These are phyloP conservation scores for Neurospora sp. DNA, from an alignment of 495 filamentous ascomycete genomes.

Conservation along the genomic window DNA sequence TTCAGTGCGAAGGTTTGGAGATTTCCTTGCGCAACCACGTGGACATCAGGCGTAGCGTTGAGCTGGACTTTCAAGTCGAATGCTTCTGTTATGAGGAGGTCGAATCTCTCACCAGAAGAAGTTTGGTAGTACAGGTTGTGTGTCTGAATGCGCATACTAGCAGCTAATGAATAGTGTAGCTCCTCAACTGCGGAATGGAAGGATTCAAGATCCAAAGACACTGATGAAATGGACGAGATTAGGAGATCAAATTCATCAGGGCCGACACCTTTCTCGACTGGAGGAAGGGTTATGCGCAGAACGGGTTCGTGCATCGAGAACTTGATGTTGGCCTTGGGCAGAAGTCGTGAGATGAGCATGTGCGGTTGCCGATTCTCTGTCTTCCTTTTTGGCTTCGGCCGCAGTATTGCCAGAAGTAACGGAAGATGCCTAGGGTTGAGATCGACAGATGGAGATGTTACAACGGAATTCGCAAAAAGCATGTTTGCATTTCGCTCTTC, in stretches of 20 bases:
- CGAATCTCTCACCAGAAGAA: constrained; percentile 64
- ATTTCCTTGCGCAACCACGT: constrained; percentile 67
- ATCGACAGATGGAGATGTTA: constrained; percentile 92
- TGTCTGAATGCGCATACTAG: constrained; percentile 70
- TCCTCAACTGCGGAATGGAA: constrained; percentile 82
- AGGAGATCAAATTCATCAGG: constrained; percentile 82
- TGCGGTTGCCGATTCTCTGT: constrained; percentile 35
- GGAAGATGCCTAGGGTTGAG: constrained; percentile 91
- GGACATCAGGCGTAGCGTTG: constrained; percentile 75
- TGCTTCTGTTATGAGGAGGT: constrained; percentile 74
- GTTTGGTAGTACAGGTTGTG: constrained; percentile 97
- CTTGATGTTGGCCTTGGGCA: constrained; percentile 92
- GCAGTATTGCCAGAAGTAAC: constrained; percentile 65
- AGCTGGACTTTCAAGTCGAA: constrained; percentile 79
- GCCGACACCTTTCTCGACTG: constrained; percentile 49
- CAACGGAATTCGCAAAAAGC: constrained; percentile 86
- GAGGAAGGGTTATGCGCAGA: constrained; percentile 73
- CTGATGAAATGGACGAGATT: constrained; percentile 85
- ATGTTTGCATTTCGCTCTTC: constrained; percentile 93
- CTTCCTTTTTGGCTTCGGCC: constrained; percentile 42
- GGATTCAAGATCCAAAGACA: constrained; percentile 86
- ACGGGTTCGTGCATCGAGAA: constrained; percentile 95
- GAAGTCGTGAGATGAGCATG: constrained; percentile 73
- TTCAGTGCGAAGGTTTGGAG: constrained; percentile 80
- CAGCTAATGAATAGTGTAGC: constrained; percentile 73